Evolutionary conservation across 352 stramenopile genomes (phyloP).

Genomic region (Elongisporangium undulatum): DNA sequence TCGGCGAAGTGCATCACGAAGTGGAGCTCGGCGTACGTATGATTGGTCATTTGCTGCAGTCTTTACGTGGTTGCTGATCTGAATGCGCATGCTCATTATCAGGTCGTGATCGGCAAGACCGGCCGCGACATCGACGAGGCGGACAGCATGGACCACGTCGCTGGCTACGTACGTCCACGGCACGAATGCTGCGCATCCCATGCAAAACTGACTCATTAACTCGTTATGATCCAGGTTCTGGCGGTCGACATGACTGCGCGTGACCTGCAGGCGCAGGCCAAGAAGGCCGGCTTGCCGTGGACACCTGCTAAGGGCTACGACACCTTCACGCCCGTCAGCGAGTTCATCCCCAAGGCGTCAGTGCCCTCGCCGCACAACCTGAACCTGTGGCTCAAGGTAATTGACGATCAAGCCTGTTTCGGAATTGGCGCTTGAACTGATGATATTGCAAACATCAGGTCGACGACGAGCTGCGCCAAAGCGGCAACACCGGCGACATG

Average conservation of each 20-base stretch:
- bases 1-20: constrained; percentile 80
- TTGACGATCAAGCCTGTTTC: not conserved
- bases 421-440: not conserved
- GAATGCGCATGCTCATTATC: not conserved
- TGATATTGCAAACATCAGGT: constrained; percentile 14
- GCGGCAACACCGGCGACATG: constrained; percentile 74
- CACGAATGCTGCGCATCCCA: not conserved
- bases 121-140: constrained; percentile 57
- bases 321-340: constrained; percentile 79
- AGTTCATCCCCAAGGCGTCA: constrained; percentile 67
- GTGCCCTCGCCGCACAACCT: constrained; percentile 64
- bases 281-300: constrained; percentile 73
- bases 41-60: not conserved
- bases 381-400: constrained; percentile 70
- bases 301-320: constrained; percentile 72
- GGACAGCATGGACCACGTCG: constrained; percentile 64
- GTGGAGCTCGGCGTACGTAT: constrained; percentile 71
- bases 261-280: constrained; percentile 70
- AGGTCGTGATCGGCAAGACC: constrained; percentile 70
- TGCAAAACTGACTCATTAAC: not conserved
- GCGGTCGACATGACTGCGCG: constrained; percentile 83
- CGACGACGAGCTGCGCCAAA: constrained; percentile 67
- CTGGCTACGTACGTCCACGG: constrained; percentile 41
- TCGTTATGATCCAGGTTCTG: constrained; percentile 24
- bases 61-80: not conserved